A percentile compares a stretch with the other conserved stretches of the same genome.
phyloP scores from a whole-genome alignment of 371 early-diverging fungal genomes.

The Zychaea mexicana region DNA sequence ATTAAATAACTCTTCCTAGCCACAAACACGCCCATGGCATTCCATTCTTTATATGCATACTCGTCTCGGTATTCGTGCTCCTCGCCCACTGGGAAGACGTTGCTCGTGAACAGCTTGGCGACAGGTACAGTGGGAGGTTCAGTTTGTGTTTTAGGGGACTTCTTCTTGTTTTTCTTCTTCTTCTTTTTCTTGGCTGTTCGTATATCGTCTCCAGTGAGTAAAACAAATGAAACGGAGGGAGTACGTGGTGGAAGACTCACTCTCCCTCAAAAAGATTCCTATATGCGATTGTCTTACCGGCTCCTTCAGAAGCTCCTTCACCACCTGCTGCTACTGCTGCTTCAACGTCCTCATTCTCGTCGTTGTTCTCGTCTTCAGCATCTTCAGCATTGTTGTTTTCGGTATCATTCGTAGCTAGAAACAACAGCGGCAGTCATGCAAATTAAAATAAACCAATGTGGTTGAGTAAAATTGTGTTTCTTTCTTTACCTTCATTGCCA shows the following conservation, averaged over 20 bases:
- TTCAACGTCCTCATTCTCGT: slow-evolving; percentile 1
- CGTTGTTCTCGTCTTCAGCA: neutral
- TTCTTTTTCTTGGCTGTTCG: slow-evolving; percentile 59
- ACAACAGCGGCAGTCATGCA: neutral
- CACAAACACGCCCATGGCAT: neutral
- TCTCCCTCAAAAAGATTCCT: neutral
- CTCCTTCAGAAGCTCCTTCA: neutral
- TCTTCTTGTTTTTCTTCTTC: slow-evolving; percentile 74
- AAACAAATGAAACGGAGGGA: neutral
- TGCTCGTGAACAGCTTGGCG: slow-evolving; percentile 71
- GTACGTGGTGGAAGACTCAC: neutral
- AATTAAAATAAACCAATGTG: too few species aligned
- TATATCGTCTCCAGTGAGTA: neutral
- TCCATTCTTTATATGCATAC: slow-evolving; percentile 34
- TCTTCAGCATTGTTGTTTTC: neutral
- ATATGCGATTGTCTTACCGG: neutral
- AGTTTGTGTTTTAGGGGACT: slow-evolving; percentile 65
- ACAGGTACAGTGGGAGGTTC: slow-evolving; percentile 81
- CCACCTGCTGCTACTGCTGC: neutral
- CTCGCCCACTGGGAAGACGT: slow-evolving; percentile 76
- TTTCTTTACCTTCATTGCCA: slow-evolving; percentile 2
- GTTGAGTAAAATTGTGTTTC: neutral
- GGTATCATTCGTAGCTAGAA: neutral
- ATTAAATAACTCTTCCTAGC: neutral
- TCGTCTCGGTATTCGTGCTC: slow-evolving; percentile 77